Base-by-base conservation (phyloP, 805 yeast species). In the Saitoella complicata region DNA sequence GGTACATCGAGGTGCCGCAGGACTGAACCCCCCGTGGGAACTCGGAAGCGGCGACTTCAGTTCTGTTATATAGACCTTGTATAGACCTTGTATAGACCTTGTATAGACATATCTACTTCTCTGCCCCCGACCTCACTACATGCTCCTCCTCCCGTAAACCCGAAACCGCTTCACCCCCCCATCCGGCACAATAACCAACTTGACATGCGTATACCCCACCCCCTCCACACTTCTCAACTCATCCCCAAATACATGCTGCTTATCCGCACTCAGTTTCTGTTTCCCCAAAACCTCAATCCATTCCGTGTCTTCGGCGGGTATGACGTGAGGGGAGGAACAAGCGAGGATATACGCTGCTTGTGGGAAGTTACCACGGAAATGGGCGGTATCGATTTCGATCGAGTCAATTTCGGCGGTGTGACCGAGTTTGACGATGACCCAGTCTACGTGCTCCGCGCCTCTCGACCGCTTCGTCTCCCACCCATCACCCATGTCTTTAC, bases 401-500 rank as follows among this genome's bases (percentile, higher is more conserved):
- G 72, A 67, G 30, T 70, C 64, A 44, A 85, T 68, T 21, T 21
- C 21, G 4, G n/a, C n/a, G n/a, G n/a, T n/a, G 38, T 54, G 50
- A 10, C 95, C 96, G 44, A 88, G 71, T 53, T 79, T 75, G 47
- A 88, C 72, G 43, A 84, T 73, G 2, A 76, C 95, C 95, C 95
- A 88, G 67, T 88, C 98, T 36, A 73, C 76, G 60, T 88, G 97
- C 39, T 83, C 86, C 4, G 77, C 73, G 8, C 66, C 68, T 59
- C 97, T 73, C 1, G 95, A 85, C 60, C 98, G 75, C 55, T 74
- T 75, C 29, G 98, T 88, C 61, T 88, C 98, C 98, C 98, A 88
- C 9, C 98, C 98, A 58, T 91, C 97, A 42, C 91, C 76, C 97
- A 88, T 88, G 62, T 88, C 95, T 55, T 71, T 74, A 43, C 98